Evolutionary conservation across 805 yeast genomes (phyloP).

Genomic region (Candida rishiriensis): DNA sequence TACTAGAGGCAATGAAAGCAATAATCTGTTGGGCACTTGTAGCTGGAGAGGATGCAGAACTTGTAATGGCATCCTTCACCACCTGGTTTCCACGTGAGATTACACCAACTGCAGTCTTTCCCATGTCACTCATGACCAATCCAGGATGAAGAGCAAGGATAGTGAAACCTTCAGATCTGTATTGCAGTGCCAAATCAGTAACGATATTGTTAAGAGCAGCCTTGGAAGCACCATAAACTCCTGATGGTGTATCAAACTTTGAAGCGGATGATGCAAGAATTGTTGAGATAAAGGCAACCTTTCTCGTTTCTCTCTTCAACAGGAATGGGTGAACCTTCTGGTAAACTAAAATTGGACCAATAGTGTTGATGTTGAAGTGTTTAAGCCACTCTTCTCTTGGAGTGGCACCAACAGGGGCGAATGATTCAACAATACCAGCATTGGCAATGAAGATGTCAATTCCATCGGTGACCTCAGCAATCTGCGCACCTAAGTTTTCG

Average conservation of each 20-base stretch:
- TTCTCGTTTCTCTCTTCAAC: conserved; percentile 1
- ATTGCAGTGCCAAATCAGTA: conserved; percentile 25
- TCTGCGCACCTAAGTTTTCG: neutral
- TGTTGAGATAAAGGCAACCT: conserved; percentile 2
- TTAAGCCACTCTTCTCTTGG: neutral
- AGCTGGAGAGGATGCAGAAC: too few species aligned
- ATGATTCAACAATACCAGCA: conserved; percentile 2
- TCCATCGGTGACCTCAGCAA: conserved; percentile 2
- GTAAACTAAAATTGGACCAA: conserved; percentile 4
- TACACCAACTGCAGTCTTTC: conserved; percentile 3
- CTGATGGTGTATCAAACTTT: neutral
- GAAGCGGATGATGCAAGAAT: neutral
- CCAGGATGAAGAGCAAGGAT: conserved; percentile 37
- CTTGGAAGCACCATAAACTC: conserved; percentile 16
- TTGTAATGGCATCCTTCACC: neutral
- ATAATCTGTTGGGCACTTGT: neutral
- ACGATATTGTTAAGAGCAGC: conserved; percentile 34
- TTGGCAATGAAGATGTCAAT: conserved; percentile 5
- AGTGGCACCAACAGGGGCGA: neutral
- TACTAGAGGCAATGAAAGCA: neutral
- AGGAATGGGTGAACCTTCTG: conserved; percentile 1
- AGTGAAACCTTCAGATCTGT: conserved; percentile 22
- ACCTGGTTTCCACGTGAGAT: too few species aligned
- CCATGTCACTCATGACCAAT: conserved; percentile 35
- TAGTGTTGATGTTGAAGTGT: conserved; percentile 1